These are phyloP conservation scores for Setaria italica DNA, from an alignment of 202 grass and related monocot genomes.

Conservation along the genomic window DNA sequence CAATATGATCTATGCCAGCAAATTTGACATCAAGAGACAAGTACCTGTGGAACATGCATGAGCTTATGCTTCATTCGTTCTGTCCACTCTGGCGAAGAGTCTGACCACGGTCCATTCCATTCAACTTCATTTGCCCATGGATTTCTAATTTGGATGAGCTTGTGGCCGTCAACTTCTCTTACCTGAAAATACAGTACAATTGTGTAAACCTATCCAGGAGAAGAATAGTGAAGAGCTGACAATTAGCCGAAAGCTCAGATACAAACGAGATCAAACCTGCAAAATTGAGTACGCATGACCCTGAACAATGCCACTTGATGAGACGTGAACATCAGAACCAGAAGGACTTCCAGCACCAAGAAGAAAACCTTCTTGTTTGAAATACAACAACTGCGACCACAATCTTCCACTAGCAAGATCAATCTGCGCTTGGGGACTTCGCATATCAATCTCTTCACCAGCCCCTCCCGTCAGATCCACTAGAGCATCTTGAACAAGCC, in stretches of 20 bases:
- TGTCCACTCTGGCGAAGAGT: slow-evolving; percentile 90
- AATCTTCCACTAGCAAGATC: slow-evolving; percentile 97
- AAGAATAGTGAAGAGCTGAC: slow-evolving; percentile 17
- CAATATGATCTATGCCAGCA: slow-evolving; percentile 7
- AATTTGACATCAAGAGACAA: slow-evolving; percentile 27
- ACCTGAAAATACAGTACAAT: slow-evolving; percentile 64
- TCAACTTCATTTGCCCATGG: slow-evolving; percentile 99
- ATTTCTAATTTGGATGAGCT: slow-evolving; percentile 98
- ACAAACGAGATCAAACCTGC: slow-evolving; percentile 67
- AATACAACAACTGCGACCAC: slow-evolving; percentile 97
- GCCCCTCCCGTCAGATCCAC: slow-evolving; percentile 98
- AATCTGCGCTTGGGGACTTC: slow-evolving; percentile 88
- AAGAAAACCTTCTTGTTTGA: slow-evolving; percentile 98
- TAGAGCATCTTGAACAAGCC: slow-evolving; percentile 98
- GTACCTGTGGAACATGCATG: slow-evolving; percentile 95
- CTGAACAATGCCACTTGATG: slow-evolving; percentile 99
- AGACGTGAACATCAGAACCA: slow-evolving; percentile 95
- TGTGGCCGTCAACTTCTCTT: slow-evolving; percentile 97
- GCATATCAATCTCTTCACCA: slow-evolving; percentile 99
- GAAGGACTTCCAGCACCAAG: slow-evolving; percentile 99
- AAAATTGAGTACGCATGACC: slow-evolving; percentile 99
- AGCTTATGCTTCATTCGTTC: slow-evolving; percentile 99
- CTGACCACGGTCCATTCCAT: slow-evolving; percentile 99
- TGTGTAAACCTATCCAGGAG: slow-evolving; percentile 20
- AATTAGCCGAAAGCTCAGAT: slow-evolving; percentile 15